Base-by-base conservation (phyloP, 495 filamentous ascomycete species). In the Hypomontagnella monticulosa region DNA sequence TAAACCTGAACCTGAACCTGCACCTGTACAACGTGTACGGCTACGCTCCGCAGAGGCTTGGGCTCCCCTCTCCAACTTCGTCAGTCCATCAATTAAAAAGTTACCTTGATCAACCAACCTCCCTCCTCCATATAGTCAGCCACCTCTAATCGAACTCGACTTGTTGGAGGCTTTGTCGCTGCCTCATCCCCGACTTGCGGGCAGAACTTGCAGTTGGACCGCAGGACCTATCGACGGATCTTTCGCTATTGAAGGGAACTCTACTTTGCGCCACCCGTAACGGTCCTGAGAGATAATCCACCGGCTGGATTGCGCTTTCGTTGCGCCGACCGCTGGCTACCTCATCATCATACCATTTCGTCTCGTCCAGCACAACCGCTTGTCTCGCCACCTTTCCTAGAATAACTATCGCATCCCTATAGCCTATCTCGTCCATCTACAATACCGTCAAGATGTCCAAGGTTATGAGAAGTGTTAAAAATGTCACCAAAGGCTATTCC, bases 401-500 rank as follows among this genome's bases (percentile, higher is more conserved):
- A 19, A 8, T 34, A 34, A 61, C 42, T 43, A 19, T 44, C 44
- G 23, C 19, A 30, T 48, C 56, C 40, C 19, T 49, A 46, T 44
- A 55, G 11, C 32, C 41, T 48, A 16, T n/a, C 33, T 37, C 36
- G 42, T 53, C 34, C 23, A 44, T 30, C 49, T 47, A 40, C 41
- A 70, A 68, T 58, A 66, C 60, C 68, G 61, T 66, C 78, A 80
- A 78, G 69, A 99, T 98, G 95, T 97, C 95, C 50, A 95, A 95
- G 77, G 94, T 98, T 71, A 91, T 99, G 68, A 88, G 95, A 76
- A 96, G 93, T 74, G 95, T 99, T 67, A 98, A 97, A 84, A 99
- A 99, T 83, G 95, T 99, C 79, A 98, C 96, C 71, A 98, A 98
- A 81, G 96, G 96, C 71, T 99, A 99, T 77, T 97, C 96, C 19